A percentile compares a stretch with the other conserved stretches of the same genome.
Evolutionary conservation across 164 flowering plant genomes (phyloP).

Genomic region (Piper betle): DNA sequence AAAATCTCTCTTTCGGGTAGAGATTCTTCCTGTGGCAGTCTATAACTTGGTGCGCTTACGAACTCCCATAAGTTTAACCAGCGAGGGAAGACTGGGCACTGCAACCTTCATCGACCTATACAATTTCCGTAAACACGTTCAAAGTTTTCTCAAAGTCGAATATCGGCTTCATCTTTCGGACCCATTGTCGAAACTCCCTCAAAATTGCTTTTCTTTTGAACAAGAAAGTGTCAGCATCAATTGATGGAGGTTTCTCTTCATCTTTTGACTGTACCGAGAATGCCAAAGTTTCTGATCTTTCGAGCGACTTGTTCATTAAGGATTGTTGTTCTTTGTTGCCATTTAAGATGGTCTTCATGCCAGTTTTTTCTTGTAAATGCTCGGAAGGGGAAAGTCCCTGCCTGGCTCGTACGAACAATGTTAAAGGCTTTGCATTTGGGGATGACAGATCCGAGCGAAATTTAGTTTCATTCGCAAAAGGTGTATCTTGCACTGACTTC

Average conservation of each 20-base stretch:
- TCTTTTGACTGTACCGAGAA: not conserved
- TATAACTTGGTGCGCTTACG: constrained; percentile 30
- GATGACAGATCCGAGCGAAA: constrained; percentile 26
- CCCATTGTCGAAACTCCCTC: constrained; percentile 9
- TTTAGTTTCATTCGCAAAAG: constrained; percentile 9
- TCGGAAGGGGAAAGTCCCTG: constrained; percentile 17
- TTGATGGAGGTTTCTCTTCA: constrained; percentile 4
- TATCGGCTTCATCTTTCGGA: constrained; percentile 7
- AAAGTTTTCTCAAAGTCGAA: constrained; percentile 3
- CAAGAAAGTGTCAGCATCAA: not conserved
- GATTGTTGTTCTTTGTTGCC: not conserved
- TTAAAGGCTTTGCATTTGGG: constrained; percentile 32
- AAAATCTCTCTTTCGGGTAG: not conserved
- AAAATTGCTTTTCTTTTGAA: constrained; percentile 2
- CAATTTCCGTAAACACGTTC: constrained; percentile 33
- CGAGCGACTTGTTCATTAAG: constrained; percentile 5
- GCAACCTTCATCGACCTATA: constrained; percentile 73
- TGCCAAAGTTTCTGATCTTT: constrained; percentile 2
- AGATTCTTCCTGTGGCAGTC: not conserved
- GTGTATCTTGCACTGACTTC: constrained; percentile 10
- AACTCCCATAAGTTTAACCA: constrained; percentile 46
- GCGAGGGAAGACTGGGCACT: constrained; percentile 74
- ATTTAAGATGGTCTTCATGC: constrained; percentile 1
- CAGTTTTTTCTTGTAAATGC: constrained; percentile 8
- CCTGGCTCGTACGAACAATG: constrained; percentile 79